Base-by-base conservation (phyloP, 805 yeast species). In the Aciculoconidium aculeatum region DNA sequence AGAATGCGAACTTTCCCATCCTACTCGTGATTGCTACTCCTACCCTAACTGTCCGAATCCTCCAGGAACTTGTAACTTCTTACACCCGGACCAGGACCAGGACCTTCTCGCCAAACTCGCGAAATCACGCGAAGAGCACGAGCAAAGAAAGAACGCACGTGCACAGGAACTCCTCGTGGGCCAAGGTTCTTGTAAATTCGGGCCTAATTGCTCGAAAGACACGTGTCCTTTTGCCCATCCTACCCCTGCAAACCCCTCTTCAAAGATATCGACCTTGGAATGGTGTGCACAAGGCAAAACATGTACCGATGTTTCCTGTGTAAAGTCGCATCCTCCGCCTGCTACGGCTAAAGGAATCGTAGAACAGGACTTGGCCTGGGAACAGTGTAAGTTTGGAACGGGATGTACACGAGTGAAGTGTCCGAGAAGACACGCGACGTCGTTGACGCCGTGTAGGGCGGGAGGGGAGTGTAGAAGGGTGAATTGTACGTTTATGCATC, bases 181-280 rank as follows among this genome's bases (percentile, higher is more conserved):
- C 26, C 55, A 47, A 42, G 70, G 72, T 3, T 47, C 80, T 20
- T 87, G 96, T 63, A 82, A 81, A 51, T 87, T 74, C 55, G 92
- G 90, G 27, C 64, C 69, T 14, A 54, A 74, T 21, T 87, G 96
- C 57, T 65, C 83, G 14, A 83, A 82, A 47, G 85, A 77, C 37
- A 58, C 74, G 38, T 87, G 96, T 62, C 85, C 87, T 16, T 85
- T 79, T 61, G 95, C 87, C 15, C 96, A 87, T 51, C 95, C 96
- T 25, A 84, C 95, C 0, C 92, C 94, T 2, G 81, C 85, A 11
- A 84, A 81, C 57, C 73, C 69, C 38, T 76, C 71, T 37, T 86
- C 87, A 16, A 75, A 77, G 43, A 84, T 86, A 22, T 61, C 72
- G 10, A 68, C 70, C 11, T 58, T 72, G 27, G 80, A 75, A 41